A percentile compares a stretch with the other conserved stretches of the same genome.
phyloP scores from a whole-genome alignment of 495 filamentous ascomycete genomes.

The Penicillium turbatum region DNA sequence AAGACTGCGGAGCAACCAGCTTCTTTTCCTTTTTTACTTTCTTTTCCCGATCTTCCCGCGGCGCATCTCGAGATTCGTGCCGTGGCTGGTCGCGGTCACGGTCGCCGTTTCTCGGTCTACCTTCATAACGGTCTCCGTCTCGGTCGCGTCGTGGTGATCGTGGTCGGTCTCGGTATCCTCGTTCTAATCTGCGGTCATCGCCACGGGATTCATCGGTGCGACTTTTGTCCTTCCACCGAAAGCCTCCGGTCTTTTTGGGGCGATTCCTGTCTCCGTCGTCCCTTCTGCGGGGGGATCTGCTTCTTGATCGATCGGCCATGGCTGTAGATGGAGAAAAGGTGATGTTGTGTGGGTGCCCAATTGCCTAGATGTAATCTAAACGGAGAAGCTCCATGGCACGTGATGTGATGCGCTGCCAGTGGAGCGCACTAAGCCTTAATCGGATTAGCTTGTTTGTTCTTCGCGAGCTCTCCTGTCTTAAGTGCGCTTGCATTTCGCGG shows the following conservation, averaged over 20 bases:
- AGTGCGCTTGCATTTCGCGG: constrained; percentile 1
- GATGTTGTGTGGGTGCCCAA: constrained; percentile 17
- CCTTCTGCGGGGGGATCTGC: constrained; percentile 33
- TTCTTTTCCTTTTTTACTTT: constrained; percentile 37
- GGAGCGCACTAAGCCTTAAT: constrained; percentile 6
- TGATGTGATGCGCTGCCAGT: constrained; percentile 21
- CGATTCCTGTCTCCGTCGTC: constrained; percentile 25
- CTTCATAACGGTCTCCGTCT: constrained; percentile 21
- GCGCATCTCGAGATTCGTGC: constrained; percentile 26
- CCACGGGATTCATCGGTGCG: constrained; percentile 42
- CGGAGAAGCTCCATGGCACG: constrained; percentile 18
- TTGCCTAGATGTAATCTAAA: constrained; percentile 15
- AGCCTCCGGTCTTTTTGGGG: constrained; percentile 44
- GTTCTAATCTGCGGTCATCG: constrained; percentile 46
- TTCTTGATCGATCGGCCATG: constrained; percentile 37
- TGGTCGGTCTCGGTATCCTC: constrained; percentile 51
- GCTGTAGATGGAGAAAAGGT: constrained; percentile 18
- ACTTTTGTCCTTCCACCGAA: constrained; percentile 65
- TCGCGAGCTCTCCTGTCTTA: constrained; percentile 7
- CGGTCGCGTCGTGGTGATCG: constrained; percentile 34
- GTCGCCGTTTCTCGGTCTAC: constrained; percentile 24
- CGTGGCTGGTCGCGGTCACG: constrained; percentile 21
- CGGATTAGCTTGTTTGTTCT: constrained; percentile 20
- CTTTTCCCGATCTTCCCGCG: constrained; percentile 29
- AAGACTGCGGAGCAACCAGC: constrained; percentile 25